Percentiles rank a stretch among this genome's conserved stretches.
Conservation (phyloP, 768 basidiomycete genomes). For the Suillus subalutaceus region DNA sequence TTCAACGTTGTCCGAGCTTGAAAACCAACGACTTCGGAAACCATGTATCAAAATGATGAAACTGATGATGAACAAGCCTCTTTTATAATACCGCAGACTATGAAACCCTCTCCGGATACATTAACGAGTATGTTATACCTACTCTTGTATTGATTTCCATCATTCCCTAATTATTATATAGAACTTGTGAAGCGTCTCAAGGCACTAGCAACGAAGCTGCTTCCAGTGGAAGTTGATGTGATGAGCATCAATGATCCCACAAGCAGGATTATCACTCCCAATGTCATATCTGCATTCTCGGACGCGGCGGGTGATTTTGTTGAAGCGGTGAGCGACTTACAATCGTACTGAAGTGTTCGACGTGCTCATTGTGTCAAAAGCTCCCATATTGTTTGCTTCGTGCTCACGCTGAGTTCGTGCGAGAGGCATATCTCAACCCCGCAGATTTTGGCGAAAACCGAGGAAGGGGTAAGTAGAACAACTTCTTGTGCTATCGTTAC, state of each 20-base stretch:
- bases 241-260: constrained; percentile 72
- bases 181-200: constrained; percentile 83
- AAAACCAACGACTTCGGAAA: constrained; percentile 1
- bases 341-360: not conserved
- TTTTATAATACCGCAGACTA: constrained; percentile 46
- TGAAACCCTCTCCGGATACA: constrained; percentile 68
- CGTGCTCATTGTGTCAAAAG: constrained; percentile 36
- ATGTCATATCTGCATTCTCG: constrained; percentile 75
- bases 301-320: constrained; percentile 86
- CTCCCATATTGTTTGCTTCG: constrained; percentile 82
- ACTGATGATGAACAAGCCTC: constrained; percentile 43
- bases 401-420: constrained; percentile 78
- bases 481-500: not conserved
- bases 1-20: constrained; percentile 1
- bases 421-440: constrained; percentile 79
- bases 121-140: constrained; percentile 62
- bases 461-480: constrained; percentile 64
- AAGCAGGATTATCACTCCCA: constrained; percentile 80
- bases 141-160: not conserved
- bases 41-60: constrained; percentile 31
- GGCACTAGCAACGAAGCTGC: constrained; percentile 69
- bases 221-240: constrained; percentile 81
- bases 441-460: constrained; percentile 88
- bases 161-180: constrained; percentile 31
- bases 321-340: constrained; percentile 64